Evolutionary conservation across 495 filamentous ascomycete genomes (phyloP), one percentile per base, ranked within the genome.

Genomic region (Talaromyces nanjingensis): DNA sequence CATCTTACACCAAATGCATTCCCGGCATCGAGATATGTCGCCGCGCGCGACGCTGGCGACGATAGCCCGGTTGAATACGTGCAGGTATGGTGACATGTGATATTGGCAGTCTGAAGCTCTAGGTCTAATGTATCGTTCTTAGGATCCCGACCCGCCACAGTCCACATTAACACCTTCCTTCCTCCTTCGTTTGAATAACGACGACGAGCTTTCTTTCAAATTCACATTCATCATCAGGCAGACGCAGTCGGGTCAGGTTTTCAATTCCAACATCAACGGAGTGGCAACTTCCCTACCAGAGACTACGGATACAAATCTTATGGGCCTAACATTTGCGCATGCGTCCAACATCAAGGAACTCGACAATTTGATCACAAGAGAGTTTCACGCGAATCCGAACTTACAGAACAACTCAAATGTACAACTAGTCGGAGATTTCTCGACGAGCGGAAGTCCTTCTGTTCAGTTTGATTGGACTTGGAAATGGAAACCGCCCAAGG

Each of bases 381-480:
- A 98, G 73, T 97, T 98, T 70, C 91, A 98, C 65, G 92, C 93
- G 31, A 93, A 98, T 67, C 94, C 96, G 0, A 98, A 98, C 72
- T 78, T 98, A 31, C 94, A 98, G 78, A 97, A 96, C 71, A 97
- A 98, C 68, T 84, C 92, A 25, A 97, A 97, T 74, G 94, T 98
- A 12, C 89, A 93, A 64, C 78, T 98, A 14, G 86, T 98, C 7
- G 94, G 94, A 0, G 91, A 94, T 71, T 97, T 85, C 73, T 81
- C 86, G 0, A 98, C 94, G 1, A 87, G 83, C 9, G 91, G 92
- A 18, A 89, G 81, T 65, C 77, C 87, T 11, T 92, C 91, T 4
- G 89, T 97, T 57, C 88, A 93, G 25, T 97, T 97, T 72, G 88
- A 94, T 33, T 98, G 93, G 91, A 86, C 87, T 20, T 98, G 94